These are phyloP conservation scores for Dryadomyces quercivorus DNA, from an alignment of 2,329 filamentous ascomycete species.

Conservation along the genomic window DNA sequence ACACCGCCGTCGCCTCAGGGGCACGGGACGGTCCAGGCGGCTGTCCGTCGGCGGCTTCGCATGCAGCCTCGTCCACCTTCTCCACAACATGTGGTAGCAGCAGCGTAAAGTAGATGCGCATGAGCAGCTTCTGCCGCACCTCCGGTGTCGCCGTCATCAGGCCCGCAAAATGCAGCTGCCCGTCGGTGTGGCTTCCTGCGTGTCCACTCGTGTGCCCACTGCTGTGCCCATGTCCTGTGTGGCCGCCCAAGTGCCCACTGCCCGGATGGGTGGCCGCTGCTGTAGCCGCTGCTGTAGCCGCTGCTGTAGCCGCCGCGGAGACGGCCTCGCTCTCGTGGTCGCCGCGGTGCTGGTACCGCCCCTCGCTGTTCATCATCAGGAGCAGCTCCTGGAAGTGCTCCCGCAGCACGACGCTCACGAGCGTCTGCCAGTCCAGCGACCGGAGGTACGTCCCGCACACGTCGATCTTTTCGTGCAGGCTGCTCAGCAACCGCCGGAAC, in stretches of 20 bases:
- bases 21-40: background rate
- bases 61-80: constrained; percentile 14
- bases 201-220: background rate
- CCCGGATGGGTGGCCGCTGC: too few relatives aligned
- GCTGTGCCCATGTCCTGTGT: too few relatives aligned
- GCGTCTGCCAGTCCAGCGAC: constrained; percentile 7
- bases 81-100: constrained; percentile 27
- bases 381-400: constrained; percentile 37
- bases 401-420: constrained; percentile 33
- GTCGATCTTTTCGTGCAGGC: background rate
- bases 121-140: constrained; percentile 34
- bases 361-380: constrained; percentile 29
- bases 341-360: constrained; percentile 16
- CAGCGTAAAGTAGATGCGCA: constrained; percentile 38
- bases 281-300: too few relatives aligned
- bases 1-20: constrained; percentile 21
- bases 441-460: background rate
- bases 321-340: constrained; percentile 2
- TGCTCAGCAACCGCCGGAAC: background rate
- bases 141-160: constrained; percentile 35
- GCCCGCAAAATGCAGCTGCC: constrained; percentile 29
- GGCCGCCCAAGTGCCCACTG: too few relatives aligned
- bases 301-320: too few relatives aligned
- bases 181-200: background rate
- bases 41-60: constrained; percentile 3